phyloP scores from a whole-genome alignment of 1,284 basidiomycete genomes.

The Fistulinella staudtii region DNA sequence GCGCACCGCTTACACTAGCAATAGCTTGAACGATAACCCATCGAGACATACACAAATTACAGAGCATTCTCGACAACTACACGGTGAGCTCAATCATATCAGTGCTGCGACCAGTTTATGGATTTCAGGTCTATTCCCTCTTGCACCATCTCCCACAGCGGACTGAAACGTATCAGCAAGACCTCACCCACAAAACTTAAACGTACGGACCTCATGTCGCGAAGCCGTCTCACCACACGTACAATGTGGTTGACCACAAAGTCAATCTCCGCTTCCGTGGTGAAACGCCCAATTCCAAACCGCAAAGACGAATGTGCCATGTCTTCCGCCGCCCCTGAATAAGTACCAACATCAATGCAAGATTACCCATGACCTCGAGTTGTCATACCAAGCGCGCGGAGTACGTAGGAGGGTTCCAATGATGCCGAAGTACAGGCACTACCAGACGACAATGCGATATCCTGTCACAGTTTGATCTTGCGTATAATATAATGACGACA shows the following conservation, averaged over 20 bases:
- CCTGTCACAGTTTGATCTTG: slow-evolving; percentile 42
- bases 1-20: slow-evolving; percentile 12
- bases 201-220: slow-evolving; percentile 59
- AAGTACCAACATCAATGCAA: slow-evolving; percentile 4
- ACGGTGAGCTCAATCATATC: slow-evolving; percentile 11
- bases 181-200: slow-evolving; percentile 2
- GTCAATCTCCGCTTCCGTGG: slow-evolving; percentile 96
- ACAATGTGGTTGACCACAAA: slow-evolving; percentile 91
- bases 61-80: slow-evolving; percentile 6
- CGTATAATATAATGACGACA: not conserved
- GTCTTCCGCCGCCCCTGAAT: slow-evolving; percentile 86
- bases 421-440: slow-evolving; percentile 99
- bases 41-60: slow-evolving; percentile 1
- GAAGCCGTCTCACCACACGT: slow-evolving; percentile 70
- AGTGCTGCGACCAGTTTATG: slow-evolving; percentile 88
- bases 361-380: not conserved
- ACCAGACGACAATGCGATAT: slow-evolving; percentile 95
- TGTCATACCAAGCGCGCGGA: slow-evolving; percentile 81
- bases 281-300: slow-evolving; percentile 98
- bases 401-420: slow-evolving; percentile 96
- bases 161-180: slow-evolving; percentile 44
- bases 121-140: slow-evolving; percentile 93
- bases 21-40: not conserved
- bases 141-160: slow-evolving; percentile 98
- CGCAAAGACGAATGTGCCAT: slow-evolving; percentile 98